Base-by-base conservation (phyloP, 768 basidiomycete species). In the Postia placenta region DNA sequence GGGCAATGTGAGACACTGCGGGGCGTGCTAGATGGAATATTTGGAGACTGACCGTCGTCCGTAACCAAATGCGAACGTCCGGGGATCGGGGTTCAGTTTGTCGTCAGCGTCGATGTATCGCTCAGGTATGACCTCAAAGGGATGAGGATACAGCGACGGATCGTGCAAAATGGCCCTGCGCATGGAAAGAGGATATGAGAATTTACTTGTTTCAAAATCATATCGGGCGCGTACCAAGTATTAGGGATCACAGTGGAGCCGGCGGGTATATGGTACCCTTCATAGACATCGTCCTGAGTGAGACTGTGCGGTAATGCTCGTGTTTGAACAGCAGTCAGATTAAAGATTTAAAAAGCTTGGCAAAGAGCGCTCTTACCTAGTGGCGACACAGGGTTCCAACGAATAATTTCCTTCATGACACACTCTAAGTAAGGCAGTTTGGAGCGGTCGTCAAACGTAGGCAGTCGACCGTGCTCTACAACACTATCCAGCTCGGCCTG, bases 191-290 rank as follows among this genome's bases (percentile, higher is more conserved):
- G 7, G 20, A 28, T 14, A 4, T 17, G 19, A 3, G 33, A 11
- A 27, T 4, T 35, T 7, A 38, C 23, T 0, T 4, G 27, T 33
- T 25, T 5, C 19, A 12, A 28, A 23, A n/a, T n/a, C n/a, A n/a
- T n/a, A n/a, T n/a, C n/a, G n/a, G 20, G 37, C 43, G 26, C 26
- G 14, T n/a, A 51, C 50, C 81, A 83, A 20, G 80, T 74, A 52
- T 85, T 85, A 9, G 70, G 73, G 49, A 83, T 75, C 14, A 84
- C 60, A 64, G 67, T 44, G 25, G 37, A 73, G 6, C 83, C 83
- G 56, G 80, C 76, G n/a, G 83, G 83, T 30, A 85, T 75, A 35
- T 71, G 66, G 63, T 70, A 69, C 2, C 74, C 78, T 24, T 72
- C 60, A 56, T 83, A 85, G 23, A 76, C 59, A 52, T 85, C 83